These are phyloP conservation scores for Carex kokanica DNA, from an alignment of 176 grass and related monocot genomes.

Conservation along the genomic window DNA sequence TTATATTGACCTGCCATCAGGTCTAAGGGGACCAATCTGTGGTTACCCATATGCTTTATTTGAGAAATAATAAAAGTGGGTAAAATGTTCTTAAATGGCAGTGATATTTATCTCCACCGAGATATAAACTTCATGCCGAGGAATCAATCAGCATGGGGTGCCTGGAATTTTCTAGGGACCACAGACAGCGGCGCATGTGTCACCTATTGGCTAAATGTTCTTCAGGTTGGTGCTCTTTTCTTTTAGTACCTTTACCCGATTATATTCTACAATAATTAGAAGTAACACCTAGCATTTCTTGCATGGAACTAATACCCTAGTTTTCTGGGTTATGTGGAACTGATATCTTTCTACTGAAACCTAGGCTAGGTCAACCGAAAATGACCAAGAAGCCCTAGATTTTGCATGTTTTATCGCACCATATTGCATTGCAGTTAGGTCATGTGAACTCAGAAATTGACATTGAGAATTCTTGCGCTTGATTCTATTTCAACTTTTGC, in stretches of 20 bases:
- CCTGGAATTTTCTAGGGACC: slow-evolving; percentile 86
- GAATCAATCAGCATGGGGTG: slow-evolving; percentile 76
- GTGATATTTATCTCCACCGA: slow-evolving; percentile 80
- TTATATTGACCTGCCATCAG: not conserved
- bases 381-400: not conserved
- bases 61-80: not conserved
- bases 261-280: not conserved
- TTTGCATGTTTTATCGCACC: not conserved
- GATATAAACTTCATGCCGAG: slow-evolving; percentile 76
- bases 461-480: not conserved
- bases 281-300: not conserved
- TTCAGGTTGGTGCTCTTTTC: slow-evolving; percentile 50
- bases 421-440: not conserved
- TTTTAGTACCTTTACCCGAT: not conserved
- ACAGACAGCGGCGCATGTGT: slow-evolving; percentile 53
- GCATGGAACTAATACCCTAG: not conserved
- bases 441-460: not conserved
- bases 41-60: not conserved
- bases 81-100: slow-evolving; percentile 25
- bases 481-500: not conserved
- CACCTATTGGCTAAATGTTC: slow-evolving; percentile 89
- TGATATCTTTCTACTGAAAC: not conserved
- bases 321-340: not conserved
- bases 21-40: not conserved
- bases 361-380: not conserved